Evolutionary conservation across 2,329 filamentous ascomycete species (phyloP).

Genomic region (Trichoderma brevicompactum): DNA sequence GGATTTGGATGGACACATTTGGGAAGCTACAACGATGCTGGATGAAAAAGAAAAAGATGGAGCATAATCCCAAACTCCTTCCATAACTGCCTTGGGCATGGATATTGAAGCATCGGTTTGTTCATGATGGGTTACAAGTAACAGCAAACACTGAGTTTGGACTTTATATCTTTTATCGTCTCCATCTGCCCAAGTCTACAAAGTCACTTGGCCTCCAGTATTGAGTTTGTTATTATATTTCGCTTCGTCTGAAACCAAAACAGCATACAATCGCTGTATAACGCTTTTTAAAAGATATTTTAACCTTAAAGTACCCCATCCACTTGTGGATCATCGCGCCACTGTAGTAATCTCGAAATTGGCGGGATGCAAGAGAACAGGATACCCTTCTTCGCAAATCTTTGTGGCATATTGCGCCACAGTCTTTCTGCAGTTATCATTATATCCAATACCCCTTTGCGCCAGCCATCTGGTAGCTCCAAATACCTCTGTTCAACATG

Average conservation of each 20-base stretch:
- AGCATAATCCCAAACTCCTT: neutral
- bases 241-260: neutral
- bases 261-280: too few relatives aligned
- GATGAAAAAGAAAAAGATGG: neutral
- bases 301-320: neutral
- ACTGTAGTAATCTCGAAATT: neutral
- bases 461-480: too few relatives aligned
- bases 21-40: slow-evolving; percentile 33
- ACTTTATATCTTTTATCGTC: neutral
- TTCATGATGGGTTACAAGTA: neutral
- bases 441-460: neutral
- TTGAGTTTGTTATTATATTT: too few relatives aligned
- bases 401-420: neutral
- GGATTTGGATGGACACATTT: slow-evolving; percentile 36
- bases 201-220: neutral
- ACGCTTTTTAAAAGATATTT: neutral
- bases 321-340: neutral
- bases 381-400: neutral
- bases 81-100: neutral
- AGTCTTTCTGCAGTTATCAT: neutral
- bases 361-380: neutral
- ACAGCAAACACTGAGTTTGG: neutral
- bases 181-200: neutral
- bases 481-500: too few relatives aligned
- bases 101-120: neutral